A percentile compares a stretch with the other conserved stretches of the same genome.
phyloP scores from a whole-genome alignment of 192 early-diverging fungal genomes.

The Gryganskiella cystojenkinii region DNA sequence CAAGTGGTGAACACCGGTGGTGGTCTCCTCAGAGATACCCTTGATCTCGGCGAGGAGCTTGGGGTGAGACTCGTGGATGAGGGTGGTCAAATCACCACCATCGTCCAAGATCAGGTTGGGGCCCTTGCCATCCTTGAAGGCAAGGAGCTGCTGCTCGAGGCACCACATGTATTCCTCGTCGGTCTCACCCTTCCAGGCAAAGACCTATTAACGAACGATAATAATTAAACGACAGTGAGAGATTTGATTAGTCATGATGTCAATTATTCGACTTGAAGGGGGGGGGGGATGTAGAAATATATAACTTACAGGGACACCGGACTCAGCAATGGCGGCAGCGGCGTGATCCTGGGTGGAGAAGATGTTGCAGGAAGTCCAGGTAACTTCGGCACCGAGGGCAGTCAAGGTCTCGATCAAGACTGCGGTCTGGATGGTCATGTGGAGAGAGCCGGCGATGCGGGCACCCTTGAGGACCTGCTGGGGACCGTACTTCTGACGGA shows the following conservation, averaged over 20 bases:
- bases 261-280: too few species aligned
- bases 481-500: slow-evolving; percentile 93
- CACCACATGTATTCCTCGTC: slow-evolving; percentile 99
- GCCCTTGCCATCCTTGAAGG: slow-evolving; percentile 93
- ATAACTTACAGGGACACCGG: slow-evolving; percentile 88
- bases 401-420: slow-evolving; percentile 98
- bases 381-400: slow-evolving; percentile 94
- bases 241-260: neutral
- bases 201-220: slow-evolving; percentile 50
- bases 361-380: slow-evolving; percentile 74
- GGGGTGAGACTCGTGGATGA: slow-evolving; percentile 97
- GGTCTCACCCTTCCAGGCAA: slow-evolving; percentile 99
- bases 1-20: slow-evolving; percentile 99
- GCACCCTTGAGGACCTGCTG: slow-evolving; percentile 92
- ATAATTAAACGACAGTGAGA: neutral
- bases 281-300: too few species aligned
- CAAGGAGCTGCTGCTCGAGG: slow-evolving; percentile 93
- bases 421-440: slow-evolving; percentile 99
- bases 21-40: slow-evolving; percentile 99
- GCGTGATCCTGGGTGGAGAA: slow-evolving; percentile 99
- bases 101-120: slow-evolving; percentile 99
- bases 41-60: slow-evolving; percentile 85
- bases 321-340: slow-evolving; percentile 96
- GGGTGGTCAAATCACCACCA: slow-evolving; percentile 96
- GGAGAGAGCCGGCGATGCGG: slow-evolving; percentile 96